Evolutionary conservation across 805 yeast species (phyloP), one percentile per base, ranked within the genome.

Genomic region (Barnettozyma populi): DNA sequence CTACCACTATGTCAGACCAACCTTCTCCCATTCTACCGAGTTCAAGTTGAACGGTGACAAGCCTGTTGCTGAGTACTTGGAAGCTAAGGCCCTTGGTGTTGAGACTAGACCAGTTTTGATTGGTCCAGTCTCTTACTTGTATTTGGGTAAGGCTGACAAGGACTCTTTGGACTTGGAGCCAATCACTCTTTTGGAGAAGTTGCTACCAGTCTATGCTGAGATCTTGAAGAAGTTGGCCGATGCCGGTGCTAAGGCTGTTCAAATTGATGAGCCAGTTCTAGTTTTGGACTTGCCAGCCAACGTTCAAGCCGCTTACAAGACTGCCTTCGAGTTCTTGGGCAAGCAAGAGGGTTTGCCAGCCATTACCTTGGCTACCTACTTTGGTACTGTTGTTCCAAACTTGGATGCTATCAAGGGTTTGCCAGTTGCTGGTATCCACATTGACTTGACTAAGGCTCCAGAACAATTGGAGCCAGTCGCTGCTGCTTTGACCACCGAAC

Each of bases 1-100:
- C 89, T 94, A 94, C 88, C 99, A 94, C 76, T 94, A 94, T 73
- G 98, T 94, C 66, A 88, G 99, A 80, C 99, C 99, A 73, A 94
- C 99, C 60, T 90, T 94, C 80, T 86, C 96, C 49, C 83, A 90
- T 79, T 79, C 89, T 61, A 92, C 97, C 57, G 84, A 84, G 66
- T 94, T 94, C 87, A 90, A 94, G 79, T 86, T 94, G 72, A 89
- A 85, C 73, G 95, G 96, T 67, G 76, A 83, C 65, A 94, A 94
- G 80, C 98, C 99, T 66, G 94, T 94, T 63, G 96, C 84, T 66
- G 97, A 94, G 80, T 94, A 76, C 79, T 82, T 87, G 69, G 99
- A 94, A 83, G 99, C 99, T 65, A 94, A 94, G 83, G 95, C 73
- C 54, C 81, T 87, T 64, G 99, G 98, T 67, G 74, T 94, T 64